A percentile compares a stretch with the other conserved stretches of the same genome.
Conservation (phyloP, 2,329 filamentous ascomycete genomes). For the Blumeria hordei region DNA sequence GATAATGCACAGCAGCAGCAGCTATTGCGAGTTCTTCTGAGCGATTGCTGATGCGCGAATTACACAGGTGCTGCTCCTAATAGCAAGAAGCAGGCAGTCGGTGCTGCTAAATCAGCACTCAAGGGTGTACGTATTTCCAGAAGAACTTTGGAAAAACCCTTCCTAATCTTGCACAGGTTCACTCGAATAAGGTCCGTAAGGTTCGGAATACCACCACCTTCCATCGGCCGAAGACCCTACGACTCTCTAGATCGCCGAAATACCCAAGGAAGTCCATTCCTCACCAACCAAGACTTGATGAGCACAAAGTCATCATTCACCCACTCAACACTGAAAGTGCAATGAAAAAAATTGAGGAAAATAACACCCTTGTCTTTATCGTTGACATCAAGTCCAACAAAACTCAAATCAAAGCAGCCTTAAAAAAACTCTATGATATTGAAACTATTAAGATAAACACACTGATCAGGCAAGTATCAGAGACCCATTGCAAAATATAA, state of each 20-base stretch:
- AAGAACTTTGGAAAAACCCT: background rate
- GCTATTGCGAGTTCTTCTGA: slow-evolving; percentile 48
- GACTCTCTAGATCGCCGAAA: slow-evolving; percentile 74
- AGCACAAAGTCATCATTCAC: slow-evolving; percentile 94
- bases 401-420: slow-evolving; percentile 91
- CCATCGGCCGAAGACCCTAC: slow-evolving; percentile 92
- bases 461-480: slow-evolving; percentile 57
- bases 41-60: slow-evolving; percentile 47
- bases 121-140: slow-evolving; percentile 58
- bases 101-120: slow-evolving; percentile 87
- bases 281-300: slow-evolving; percentile 75
- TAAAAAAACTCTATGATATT: slow-evolving; percentile 99
- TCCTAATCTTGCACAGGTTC: slow-evolving; percentile 22
- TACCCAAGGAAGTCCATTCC: slow-evolving; percentile 92
- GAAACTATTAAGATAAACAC: slow-evolving; percentile 99
- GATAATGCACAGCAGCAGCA: slow-evolving; percentile 33
- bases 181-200: slow-evolving; percentile 77
- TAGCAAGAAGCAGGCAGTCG: slow-evolving; percentile 67
- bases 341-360: slow-evolving; percentile 99
- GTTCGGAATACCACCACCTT: slow-evolving; percentile 82
- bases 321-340: slow-evolving; percentile 98
- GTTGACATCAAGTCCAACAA: slow-evolving; percentile 97
- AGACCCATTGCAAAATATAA: background rate
- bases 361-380: slow-evolving; percentile 98
- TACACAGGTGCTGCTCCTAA: slow-evolving; percentile 28